phyloP scores from a whole-genome alignment of 495 filamentous ascomycete species.

The Podospora appendiculata region DNA sequence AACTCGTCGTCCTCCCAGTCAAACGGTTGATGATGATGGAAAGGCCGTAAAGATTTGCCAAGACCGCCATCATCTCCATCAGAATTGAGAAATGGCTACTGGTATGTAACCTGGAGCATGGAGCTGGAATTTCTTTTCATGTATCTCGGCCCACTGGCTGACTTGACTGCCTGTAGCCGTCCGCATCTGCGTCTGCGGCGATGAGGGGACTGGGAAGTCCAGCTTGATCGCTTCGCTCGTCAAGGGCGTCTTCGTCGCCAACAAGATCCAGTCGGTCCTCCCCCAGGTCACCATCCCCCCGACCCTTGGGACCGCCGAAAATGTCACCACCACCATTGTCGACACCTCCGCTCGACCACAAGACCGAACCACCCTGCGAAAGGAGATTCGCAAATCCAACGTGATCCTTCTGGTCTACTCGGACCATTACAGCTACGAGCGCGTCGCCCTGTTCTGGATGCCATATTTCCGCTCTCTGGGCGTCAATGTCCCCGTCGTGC shows the following conservation, averaged over 20 bases:
- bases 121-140: neutral
- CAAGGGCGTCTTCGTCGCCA: conserved; percentile 87
- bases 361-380: conserved; percentile 77
- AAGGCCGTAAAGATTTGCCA: neutral
- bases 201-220: conserved; percentile 70
- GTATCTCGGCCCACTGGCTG: neutral
- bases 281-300: conserved; percentile 92
- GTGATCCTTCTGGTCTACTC: conserved; percentile 97
- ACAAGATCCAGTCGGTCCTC: conserved; percentile 89
- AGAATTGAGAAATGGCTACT: conserved; percentile 3
- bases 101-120: conserved; percentile 2
- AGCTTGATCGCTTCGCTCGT: conserved; percentile 74
- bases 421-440: conserved; percentile 97
- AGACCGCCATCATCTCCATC: neutral
- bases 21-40: neutral
- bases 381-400: conserved; percentile 92
- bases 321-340: conserved; percentile 92
- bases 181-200: conserved; percentile 92
- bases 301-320: conserved; percentile 79
- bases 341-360: conserved; percentile 95
- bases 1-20: neutral
- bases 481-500: conserved; percentile 94
- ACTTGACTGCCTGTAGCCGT: conserved; percentile 50
- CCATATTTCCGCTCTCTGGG: conserved; percentile 94
- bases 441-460: conserved; percentile 95